Evolutionary conservation across 257 asterid genomes (phyloP).

Genomic region (Henckelia pumila): DNA sequence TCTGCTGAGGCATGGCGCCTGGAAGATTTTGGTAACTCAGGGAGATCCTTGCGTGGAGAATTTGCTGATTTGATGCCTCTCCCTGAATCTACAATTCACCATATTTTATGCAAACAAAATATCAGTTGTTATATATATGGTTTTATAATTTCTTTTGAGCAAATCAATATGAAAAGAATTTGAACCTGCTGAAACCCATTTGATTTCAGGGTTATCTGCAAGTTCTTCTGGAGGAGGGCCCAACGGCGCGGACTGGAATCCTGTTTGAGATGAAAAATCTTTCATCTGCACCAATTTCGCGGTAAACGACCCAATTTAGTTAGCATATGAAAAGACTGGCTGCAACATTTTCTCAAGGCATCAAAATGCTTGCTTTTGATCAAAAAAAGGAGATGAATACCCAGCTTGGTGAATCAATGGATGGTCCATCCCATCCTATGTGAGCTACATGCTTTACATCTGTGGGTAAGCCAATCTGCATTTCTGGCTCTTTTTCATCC

Average conservation of each 20-base stretch:
- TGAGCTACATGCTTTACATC: slow-evolving; percentile 98
- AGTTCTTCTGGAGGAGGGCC: slow-evolving; percentile 30
- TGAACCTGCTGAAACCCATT: slow-evolving; percentile 75
- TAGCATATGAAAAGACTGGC: not conserved
- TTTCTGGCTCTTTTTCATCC: slow-evolving; percentile 66
- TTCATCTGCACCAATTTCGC: slow-evolving; percentile 51
- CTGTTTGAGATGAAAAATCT: slow-evolving; percentile 44
- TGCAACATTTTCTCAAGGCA: not conserved
- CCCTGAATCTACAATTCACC: slow-evolving; percentile 40
- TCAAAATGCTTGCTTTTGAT: not conserved
- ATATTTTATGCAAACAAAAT: not conserved
- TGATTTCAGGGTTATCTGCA: slow-evolving; percentile 41
- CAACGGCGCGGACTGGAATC: slow-evolving; percentile 56
- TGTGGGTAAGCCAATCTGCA: slow-evolving; percentile 86
- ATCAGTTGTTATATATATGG: not conserved
- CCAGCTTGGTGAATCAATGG: slow-evolving; percentile 75
- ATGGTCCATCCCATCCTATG: slow-evolving; percentile 82
- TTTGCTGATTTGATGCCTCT: slow-evolving; percentile 33
- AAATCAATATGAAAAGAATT: slow-evolving; percentile 1
- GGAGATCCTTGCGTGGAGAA: slow-evolving; percentile 32
- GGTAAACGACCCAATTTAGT: not conserved
- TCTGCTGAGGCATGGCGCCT: slow-evolving; percentile 43
- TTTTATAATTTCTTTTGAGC: not conserved
- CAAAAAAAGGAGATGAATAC: slow-evolving; percentile 24
- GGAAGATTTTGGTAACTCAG: slow-evolving; percentile 43